These are phyloP conservation scores for Earliella scabrosa DNA, from an alignment of 1,284 basidiomycete species.

Conservation along the genomic window DNA sequence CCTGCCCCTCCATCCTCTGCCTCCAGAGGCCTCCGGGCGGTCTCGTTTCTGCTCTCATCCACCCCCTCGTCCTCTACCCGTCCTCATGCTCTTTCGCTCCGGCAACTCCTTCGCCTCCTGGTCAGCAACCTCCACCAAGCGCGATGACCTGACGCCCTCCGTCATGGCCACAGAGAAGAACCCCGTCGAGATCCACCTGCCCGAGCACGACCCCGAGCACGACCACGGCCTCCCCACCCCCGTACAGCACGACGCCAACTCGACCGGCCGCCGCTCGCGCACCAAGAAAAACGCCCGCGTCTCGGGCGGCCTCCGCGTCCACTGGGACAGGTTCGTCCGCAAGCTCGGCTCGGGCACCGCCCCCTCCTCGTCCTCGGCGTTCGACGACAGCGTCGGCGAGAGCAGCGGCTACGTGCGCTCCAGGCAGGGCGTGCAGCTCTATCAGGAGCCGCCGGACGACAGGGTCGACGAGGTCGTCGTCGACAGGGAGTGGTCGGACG, in stretches of 20 bases:
- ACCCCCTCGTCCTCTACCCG: constrained; percentile 1
- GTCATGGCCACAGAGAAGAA: constrained; percentile 16
- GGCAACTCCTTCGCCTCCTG: constrained; percentile 26
- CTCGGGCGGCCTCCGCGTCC: constrained; percentile 39
- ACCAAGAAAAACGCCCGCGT: constrained; percentile 41
- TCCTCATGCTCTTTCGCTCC: constrained; percentile 24
- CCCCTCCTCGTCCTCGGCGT: constrained; percentile 45
- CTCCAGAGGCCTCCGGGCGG: neutral
- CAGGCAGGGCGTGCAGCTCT: constrained; percentile 19
- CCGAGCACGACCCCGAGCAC: neutral
- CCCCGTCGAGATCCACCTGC: constrained; percentile 10
- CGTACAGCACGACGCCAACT: constrained; percentile 19
- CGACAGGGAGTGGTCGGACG: constrained; percentile 67
- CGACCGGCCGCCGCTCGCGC: constrained; percentile 21
- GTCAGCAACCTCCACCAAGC: constrained; percentile 24
- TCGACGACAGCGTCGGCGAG: constrained; percentile 45
- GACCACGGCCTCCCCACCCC: constrained; percentile 23
- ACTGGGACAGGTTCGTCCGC: constrained; percentile 48
- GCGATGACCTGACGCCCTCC: constrained; percentile 23
- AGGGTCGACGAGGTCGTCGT: constrained; percentile 72
- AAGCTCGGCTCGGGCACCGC: constrained; percentile 47
- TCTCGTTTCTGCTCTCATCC: too few relatives aligned
- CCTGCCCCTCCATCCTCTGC: neutral
- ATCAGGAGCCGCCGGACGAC: constrained; percentile 39
- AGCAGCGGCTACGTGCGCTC: constrained; percentile 36